A percentile compares a stretch with the other conserved stretches of the same genome.
These are phyloP conservation scores for Aspergillus aculeatus DNA, from an alignment of 2,329 filamentous ascomycete genomes.

Conservation along the genomic window DNA sequence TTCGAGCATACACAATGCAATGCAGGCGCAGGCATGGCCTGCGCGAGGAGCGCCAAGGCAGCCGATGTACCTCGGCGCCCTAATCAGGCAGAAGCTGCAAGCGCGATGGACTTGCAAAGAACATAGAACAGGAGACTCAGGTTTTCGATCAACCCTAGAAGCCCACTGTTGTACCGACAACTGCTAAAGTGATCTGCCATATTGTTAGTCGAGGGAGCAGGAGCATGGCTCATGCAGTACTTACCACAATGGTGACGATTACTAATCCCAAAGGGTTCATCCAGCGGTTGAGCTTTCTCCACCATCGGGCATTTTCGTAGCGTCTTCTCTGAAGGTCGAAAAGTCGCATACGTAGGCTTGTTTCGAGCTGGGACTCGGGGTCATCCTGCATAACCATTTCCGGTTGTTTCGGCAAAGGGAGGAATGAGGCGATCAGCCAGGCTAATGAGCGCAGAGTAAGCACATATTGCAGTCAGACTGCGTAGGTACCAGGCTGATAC, in stretches of 20 bases:
- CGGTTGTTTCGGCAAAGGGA: constrained; percentile 66
- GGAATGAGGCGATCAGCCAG: constrained; percentile 76
- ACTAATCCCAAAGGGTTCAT: constrained; percentile 59
- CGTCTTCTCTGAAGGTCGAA: constrained; percentile 48
- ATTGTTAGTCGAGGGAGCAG: constrained; percentile 6
- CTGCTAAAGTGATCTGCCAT: constrained; percentile 30
- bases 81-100: background rate
- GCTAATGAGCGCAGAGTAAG: constrained; percentile 46
- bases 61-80: background rate
- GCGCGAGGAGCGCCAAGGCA: background rate
- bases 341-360: constrained; percentile 46
- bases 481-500: constrained; percentile 25
- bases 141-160: constrained; percentile 23
- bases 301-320: constrained; percentile 63
- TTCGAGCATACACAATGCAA: constrained; percentile 1
- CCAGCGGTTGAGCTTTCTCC: constrained; percentile 62
- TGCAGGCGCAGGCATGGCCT: constrained; percentile 11
- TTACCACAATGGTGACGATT: constrained; percentile 56
- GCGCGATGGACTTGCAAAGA: background rate
- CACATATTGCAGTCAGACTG: background rate
- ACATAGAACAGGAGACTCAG: background rate
- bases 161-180: constrained; percentile 34
- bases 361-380: constrained; percentile 40
- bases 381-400: constrained; percentile 53
- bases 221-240: constrained; percentile 23